A percentile compares a stretch with the other conserved stretches of the same genome.
phyloP scores from a whole-genome alignment of 2,329 filamentous ascomycete species.

The Exophiala bonariae region DNA sequence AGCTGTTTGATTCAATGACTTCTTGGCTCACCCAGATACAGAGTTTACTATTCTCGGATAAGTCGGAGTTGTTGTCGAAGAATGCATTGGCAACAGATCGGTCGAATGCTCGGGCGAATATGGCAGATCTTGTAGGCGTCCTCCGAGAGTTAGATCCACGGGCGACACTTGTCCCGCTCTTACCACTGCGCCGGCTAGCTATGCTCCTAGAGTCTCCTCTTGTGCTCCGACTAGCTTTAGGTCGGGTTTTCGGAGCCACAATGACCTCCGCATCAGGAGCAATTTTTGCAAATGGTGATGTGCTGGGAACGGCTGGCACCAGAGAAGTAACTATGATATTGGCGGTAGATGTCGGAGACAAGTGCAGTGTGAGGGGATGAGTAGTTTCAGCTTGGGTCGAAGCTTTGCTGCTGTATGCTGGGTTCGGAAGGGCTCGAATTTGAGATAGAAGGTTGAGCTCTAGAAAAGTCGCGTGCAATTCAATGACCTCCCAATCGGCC shows the following conservation, averaged over 20 bases:
- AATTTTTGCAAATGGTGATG: constrained; percentile 83
- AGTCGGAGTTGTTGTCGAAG: constrained; percentile 66
- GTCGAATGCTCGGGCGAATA: constrained; percentile 79
- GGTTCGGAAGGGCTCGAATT: constrained; percentile 90
- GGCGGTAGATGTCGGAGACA: constrained; percentile 92
- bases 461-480: constrained; percentile 91
- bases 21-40: constrained; percentile 85
- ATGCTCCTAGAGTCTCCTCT: constrained; percentile 78
- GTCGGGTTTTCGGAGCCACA: constrained; percentile 86
- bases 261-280: constrained; percentile 94
- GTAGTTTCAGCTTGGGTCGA: constrained; percentile 52
- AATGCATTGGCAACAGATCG: constrained; percentile 68
- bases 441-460: constrained; percentile 92
- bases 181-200: constrained; percentile 72
- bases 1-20: constrained; percentile 66
- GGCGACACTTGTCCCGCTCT: constrained; percentile 72
- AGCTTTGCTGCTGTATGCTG: constrained; percentile 58
- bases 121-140: constrained; percentile 45
- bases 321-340: constrained; percentile 84
- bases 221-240: constrained; percentile 63
- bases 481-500: constrained; percentile 97
- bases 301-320: constrained; percentile 68
- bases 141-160: constrained; percentile 65
- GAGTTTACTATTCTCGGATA: constrained; percentile 58
- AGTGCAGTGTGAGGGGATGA: constrained; percentile 85